Conservation (phyloP, 768 basidiomycete genomes). For the Xerocomellus intermedius region DNA sequence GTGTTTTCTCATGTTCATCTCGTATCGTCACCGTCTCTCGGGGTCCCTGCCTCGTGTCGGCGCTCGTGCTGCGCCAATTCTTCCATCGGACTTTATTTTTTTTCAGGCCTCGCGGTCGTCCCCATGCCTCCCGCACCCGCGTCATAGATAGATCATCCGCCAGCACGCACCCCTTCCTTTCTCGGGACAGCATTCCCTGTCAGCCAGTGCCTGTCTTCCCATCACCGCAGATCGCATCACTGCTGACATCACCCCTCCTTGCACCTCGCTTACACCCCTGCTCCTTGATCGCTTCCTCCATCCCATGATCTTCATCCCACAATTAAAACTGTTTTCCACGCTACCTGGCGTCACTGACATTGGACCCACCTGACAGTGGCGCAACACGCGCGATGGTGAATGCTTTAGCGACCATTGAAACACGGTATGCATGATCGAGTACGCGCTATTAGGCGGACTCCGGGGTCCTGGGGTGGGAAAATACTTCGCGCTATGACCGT, state of each 20-base stretch:
- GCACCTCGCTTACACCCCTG: not conserved
- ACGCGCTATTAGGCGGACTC: not conserved
- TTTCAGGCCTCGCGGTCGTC: not conserved
- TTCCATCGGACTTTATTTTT: constrained; percentile 6
- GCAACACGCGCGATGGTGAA: not conserved
- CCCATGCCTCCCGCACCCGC: constrained; percentile 9
- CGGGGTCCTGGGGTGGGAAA: constrained; percentile 5
- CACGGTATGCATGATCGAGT: not conserved
- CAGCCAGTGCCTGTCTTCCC: constrained; percentile 1
- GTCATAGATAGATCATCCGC: constrained; percentile 11
- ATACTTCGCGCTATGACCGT: too few species aligned
- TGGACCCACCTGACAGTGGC: not conserved
- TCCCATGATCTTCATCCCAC: not conserved
- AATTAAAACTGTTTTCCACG: too few species aligned
- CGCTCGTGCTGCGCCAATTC: constrained; percentile 19
- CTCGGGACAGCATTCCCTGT: not conserved
- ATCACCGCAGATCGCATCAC: constrained; percentile 23
- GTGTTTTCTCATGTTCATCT: constrained; percentile 11
- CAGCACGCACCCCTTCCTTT: not conserved
- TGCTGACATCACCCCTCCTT: constrained; percentile 9
- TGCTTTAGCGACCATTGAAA: not conserved
- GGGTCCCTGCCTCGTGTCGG: constrained; percentile 34
- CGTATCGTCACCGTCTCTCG: constrained; percentile 12
- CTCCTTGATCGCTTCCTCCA: not conserved
- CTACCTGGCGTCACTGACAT: too few species aligned